These are phyloP conservation scores for Metschnikowia amazonensis DNA, from an alignment of 805 yeast species.

Conservation along the genomic window DNA sequence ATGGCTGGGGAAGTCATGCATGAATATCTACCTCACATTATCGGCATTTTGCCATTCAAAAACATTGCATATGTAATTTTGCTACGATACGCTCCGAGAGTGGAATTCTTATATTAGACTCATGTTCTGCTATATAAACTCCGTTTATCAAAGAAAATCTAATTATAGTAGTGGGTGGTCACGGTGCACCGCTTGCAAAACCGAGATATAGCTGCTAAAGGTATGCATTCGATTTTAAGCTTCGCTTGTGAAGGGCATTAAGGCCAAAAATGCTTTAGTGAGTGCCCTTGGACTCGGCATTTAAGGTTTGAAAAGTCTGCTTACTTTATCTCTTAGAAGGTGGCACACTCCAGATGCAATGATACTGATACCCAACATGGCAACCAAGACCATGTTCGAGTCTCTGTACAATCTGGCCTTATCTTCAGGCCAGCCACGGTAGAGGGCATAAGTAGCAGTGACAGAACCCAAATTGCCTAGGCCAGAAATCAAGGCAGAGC, in stretches of 20 bases:
- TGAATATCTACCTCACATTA: neutral
- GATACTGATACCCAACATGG: slow-evolving; percentile 72
- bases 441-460: slow-evolving; percentile 79
- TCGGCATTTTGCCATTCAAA: no score
- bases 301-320: slow-evolving; percentile 3
- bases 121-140: neutral
- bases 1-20: slow-evolving; percentile 3
- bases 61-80: no score
- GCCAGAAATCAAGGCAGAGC: slow-evolving; percentile 81
- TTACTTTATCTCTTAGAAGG: slow-evolving; percentile 30
- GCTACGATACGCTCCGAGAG: no score
- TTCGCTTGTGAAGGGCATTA: neutral
- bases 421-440: slow-evolving; percentile 86
- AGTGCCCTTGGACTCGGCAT: neutral
- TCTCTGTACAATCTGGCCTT: slow-evolving; percentile 54
- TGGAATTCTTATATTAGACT: no score
- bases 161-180: neutral
- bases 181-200: neutral
- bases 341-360: slow-evolving; percentile 39
- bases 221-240: neutral
- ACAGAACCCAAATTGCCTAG: slow-evolving; percentile 86
- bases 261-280: neutral
- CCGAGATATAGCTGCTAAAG: neutral
- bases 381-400: slow-evolving; percentile 80
- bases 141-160: no score